Evolutionary conservation across 257 asterid genomes (phyloP), one percentile per base, ranked within the genome.

Genomic region (Catharanthus roseus): DNA sequence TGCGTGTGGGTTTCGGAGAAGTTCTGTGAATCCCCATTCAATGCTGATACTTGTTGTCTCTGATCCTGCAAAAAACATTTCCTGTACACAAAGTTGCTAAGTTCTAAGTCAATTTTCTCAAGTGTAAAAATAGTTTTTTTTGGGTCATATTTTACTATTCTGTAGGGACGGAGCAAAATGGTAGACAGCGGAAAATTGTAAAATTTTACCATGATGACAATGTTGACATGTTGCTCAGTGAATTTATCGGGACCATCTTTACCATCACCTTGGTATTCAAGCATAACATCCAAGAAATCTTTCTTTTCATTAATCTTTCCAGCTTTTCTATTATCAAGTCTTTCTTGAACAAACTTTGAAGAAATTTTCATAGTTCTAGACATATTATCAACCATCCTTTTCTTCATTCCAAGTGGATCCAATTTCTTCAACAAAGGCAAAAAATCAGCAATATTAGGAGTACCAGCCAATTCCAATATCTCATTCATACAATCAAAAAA

Each of bases 11-110:
- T 73, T 83, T 61, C 86, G 90, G 1, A 86, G 84, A 55, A 86
- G 85, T 75, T 83, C 90, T 0, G 90, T 75, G 54, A 86, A 74
- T 50, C 83, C 90, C 88, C 90, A 86, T 56, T 86, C 90, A 13
- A 83, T 81, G 76, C 80, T 83, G 70, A 82, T 81, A 64, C 88
- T 82, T 0, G 90, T 80, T 0, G 90, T 83, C 62, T 84, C 90
- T 0, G 86, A 81, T 7, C 86, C 88, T 0, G 85, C 88, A 26
- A 86, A 84, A 69, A 83, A 86, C 82, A 86, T 84, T 80, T 86
- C 90, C 90, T 83, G 54, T 8, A 38, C 65, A 39, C 45, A 18
- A 0, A 49, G 23, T 45, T 45, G 4, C 4, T 19, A 4, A 45
- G 18, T 45, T 12, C 51, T 4, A 45, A 10, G 49, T 42, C 19